Evolutionary conservation across 2,329 filamentous ascomycete genomes (phyloP).

Genomic region (Phialophora chinensis): DNA sequence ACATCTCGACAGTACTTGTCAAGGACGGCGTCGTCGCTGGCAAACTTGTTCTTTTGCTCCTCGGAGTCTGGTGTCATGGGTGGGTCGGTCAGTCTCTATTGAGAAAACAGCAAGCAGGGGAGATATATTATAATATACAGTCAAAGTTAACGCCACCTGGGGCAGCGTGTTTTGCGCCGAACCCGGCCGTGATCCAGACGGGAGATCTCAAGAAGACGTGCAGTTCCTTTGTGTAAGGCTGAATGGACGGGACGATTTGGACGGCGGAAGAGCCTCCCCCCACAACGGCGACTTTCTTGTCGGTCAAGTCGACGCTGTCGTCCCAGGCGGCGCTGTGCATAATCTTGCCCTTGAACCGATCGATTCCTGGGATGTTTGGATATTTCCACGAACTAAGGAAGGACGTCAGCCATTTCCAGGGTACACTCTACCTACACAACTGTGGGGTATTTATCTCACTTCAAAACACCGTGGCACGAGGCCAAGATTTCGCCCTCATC

Average conservation of each 20-base stretch:
- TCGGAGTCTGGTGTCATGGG: conserved; percentile 18
- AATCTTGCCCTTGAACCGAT: conserved; percentile 58
- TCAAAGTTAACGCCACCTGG: conserved; percentile 51
- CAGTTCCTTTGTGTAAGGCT: too few relatives aligned
- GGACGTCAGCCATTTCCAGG: too few relatives aligned
- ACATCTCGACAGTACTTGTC: conserved; percentile 40
- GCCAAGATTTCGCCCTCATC: too few relatives aligned
- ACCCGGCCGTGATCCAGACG: conserved; percentile 57
- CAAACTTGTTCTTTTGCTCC: conserved; percentile 28
- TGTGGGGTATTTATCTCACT: too few relatives aligned
- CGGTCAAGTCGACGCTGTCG: background rate
- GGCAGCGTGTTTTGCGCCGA: conserved; percentile 55
- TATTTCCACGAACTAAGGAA: conserved; percentile 47
- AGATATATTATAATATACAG: too few relatives aligned
- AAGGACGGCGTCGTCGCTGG: too few relatives aligned
- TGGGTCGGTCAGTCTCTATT: too few relatives aligned
- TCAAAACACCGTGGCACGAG: too few relatives aligned
- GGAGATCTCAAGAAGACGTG: too few relatives aligned
- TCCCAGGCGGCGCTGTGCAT: conserved; percentile 65
- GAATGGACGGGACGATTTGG: conserved; percentile 5
- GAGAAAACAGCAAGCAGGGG: conserved; percentile 42
- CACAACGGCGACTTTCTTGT: background rate
- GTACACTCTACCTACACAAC: too few relatives aligned
- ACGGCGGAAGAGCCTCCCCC: conserved; percentile 11
- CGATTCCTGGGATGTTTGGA: conserved; percentile 59